These are phyloP conservation scores for Schizochytrium sp. DNA, from an alignment of 108 stramenopile species.

Conservation along the genomic window DNA sequence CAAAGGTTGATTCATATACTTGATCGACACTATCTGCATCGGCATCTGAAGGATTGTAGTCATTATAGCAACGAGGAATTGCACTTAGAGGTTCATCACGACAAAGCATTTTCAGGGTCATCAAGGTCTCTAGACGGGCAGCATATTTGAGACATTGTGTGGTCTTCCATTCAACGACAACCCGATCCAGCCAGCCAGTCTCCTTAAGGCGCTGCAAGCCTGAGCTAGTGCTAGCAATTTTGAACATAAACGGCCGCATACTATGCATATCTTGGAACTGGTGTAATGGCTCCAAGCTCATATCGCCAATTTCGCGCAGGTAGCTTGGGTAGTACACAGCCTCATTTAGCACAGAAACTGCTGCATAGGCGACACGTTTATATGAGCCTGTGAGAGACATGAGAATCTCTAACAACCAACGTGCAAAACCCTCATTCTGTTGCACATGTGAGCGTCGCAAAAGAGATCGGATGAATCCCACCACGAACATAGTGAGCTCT, in stretches of 20 bases:
- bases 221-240: neutral
- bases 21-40: neutral
- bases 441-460: neutral
- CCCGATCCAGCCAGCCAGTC: conserved; percentile 42
- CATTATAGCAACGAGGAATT: conserved; percentile 42
- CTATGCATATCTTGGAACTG: neutral
- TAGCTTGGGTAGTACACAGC: conserved; percentile 26
- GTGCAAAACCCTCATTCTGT: neutral
- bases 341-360: conserved; percentile 49
- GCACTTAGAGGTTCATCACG: conserved; percentile 14
- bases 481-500: conserved; percentile 38
- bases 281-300: neutral
- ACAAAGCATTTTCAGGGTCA: conserved; percentile 54
- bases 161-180: neutral
- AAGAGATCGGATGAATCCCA: conserved; percentile 37
- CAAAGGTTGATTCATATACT: neutral
- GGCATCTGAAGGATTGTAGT: neutral
- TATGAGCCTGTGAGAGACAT: neutral
- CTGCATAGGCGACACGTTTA: neutral
- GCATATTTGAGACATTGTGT: conserved; percentile 34
- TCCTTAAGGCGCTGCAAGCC: neutral
- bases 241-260: conserved; percentile 43
- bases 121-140: conserved; percentile 57
- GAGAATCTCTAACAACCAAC: conserved; percentile 41
- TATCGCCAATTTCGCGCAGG: neutral